Base-by-base conservation (phyloP, 164 flowering plant species). In the Kingdonia uniflora region DNA sequence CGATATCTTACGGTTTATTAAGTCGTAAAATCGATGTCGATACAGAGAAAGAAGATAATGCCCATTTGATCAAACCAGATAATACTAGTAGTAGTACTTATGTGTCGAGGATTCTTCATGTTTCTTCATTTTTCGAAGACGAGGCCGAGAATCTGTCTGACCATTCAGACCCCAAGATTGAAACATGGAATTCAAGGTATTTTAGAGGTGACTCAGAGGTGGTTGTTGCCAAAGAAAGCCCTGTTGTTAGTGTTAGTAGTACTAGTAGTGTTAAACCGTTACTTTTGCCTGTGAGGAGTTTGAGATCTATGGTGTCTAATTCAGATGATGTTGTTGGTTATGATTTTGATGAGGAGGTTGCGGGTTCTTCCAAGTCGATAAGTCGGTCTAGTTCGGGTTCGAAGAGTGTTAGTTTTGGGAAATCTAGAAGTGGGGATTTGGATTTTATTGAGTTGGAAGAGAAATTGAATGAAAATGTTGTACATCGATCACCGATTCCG, bases 1-100 rank as follows among this genome's bases (percentile, higher is more conserved):
- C 96, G 5, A 79, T 92, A 54, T 86, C 95, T 35, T 92, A 92
- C 48, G 95, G 97, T 10, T 70, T 92, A 0, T 88, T 92, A 55
- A 82, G 99, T 74, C 65, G 79, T 15, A 45, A 77, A 59, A 80
- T 29, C 8, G 35, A 71, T 26, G 42, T 58, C 2, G 84, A 80
- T 16, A 41, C 54, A 0, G 84, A 79, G 21, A 78, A 75, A 51
- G 80, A 81, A 26, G 65, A 51, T 29, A 8, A 29, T 29, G 8
- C 35, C 42, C 39, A 29, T 40, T 43, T 59, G 14, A 19, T 44
- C 22, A 53, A 53, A 53, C n/a, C 46, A 40, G 45, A 21, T 52
- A 0, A 71, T 65, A 53, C 50, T 73, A 12, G 88, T 81, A 55
- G 71, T 38, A 59, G 82, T 12, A 71, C 70, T 1, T 78, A 79